Conservation (phyloP, 1,284 basidiomycete species). For the Trametes polyzona region DNA sequence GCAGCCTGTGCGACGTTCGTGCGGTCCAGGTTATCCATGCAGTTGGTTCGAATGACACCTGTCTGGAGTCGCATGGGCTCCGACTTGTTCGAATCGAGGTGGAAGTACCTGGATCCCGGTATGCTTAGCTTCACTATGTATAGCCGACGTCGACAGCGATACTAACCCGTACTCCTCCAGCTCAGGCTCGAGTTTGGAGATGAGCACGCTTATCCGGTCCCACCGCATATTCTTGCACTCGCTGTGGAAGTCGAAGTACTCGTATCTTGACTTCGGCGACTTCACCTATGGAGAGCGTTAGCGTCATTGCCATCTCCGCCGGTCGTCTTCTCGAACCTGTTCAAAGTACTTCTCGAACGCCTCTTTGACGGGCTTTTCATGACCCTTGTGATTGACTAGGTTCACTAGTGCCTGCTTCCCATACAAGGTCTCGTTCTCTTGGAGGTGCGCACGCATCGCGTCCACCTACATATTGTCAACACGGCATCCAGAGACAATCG, state of each 20-base stretch:
- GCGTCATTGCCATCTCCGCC: neutral
- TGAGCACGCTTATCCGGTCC: conserved; percentile 87
- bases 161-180: conserved; percentile 74
- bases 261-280: conserved; percentile 78
- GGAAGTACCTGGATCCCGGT: conserved; percentile 67
- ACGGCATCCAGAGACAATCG: conserved; percentile 5
- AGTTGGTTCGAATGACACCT: conserved; percentile 82
- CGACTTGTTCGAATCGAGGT: conserved; percentile 51
- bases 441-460: conserved; percentile 77
- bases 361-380: conserved; percentile 96
- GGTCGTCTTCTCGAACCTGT: conserved; percentile 45
- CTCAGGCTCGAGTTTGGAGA: conserved; percentile 80
- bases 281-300: conserved; percentile 48
- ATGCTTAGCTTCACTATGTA: neutral
- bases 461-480: conserved; percentile 52
- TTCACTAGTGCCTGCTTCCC: conserved; percentile 87
- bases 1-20: conserved; percentile 97
- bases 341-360: conserved; percentile 85
- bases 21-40: conserved; percentile 96
- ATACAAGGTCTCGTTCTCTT: conserved; percentile 77
- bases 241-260: conserved; percentile 98
- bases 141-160: neutral
- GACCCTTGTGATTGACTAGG: conserved; percentile 94
- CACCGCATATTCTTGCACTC: conserved; percentile 97
- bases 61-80: conserved; percentile 60